Evolutionary conservation across 2,329 filamentous ascomycete genomes (phyloP).

Genomic region (Cladosporium sp.): DNA sequence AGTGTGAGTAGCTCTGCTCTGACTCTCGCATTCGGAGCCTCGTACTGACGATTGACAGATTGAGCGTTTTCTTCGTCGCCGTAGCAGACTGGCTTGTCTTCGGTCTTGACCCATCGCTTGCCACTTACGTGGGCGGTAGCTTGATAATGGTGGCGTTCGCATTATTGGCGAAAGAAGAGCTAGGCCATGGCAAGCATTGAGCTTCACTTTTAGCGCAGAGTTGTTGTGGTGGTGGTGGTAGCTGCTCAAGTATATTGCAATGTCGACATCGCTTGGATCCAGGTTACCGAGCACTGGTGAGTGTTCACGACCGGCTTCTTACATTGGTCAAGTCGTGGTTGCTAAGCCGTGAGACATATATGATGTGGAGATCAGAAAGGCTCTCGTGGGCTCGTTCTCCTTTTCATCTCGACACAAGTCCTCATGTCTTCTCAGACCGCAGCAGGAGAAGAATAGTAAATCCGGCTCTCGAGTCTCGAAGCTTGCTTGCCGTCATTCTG

Average conservation of each 20-base stretch:
- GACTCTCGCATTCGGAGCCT: too few species aligned
- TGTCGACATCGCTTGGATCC: too few species aligned
- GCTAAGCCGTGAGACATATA: too few species aligned
- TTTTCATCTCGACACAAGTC: too few species aligned
- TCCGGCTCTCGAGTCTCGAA: not conserved
- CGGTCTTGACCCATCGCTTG: conserved; percentile 24
- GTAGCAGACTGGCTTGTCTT: conserved; percentile 33
- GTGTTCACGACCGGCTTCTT: too few species aligned
- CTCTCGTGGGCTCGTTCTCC: too few species aligned
- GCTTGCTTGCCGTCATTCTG: not conserved
- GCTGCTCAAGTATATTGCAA: too few species aligned
- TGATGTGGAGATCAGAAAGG: too few species aligned
- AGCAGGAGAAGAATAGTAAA: conserved; percentile 7
- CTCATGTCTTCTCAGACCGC: not conserved
- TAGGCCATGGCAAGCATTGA: conserved; percentile 11
- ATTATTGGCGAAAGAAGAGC: conserved; percentile 25
- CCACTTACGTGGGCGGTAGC: conserved; percentile 29
- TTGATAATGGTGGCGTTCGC: conserved; percentile 30
- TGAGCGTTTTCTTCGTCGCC: conserved; percentile 31
- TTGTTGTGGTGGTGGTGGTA: not conserved
- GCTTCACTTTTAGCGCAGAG: not conserved
- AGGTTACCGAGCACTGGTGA: too few species aligned
- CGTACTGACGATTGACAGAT: conserved; percentile 16
- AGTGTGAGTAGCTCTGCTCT: too few species aligned
- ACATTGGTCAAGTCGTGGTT: too few species aligned